Conservation (phyloP, 495 filamentous ascomycete species). For the Coniosporium apollinis region DNA sequence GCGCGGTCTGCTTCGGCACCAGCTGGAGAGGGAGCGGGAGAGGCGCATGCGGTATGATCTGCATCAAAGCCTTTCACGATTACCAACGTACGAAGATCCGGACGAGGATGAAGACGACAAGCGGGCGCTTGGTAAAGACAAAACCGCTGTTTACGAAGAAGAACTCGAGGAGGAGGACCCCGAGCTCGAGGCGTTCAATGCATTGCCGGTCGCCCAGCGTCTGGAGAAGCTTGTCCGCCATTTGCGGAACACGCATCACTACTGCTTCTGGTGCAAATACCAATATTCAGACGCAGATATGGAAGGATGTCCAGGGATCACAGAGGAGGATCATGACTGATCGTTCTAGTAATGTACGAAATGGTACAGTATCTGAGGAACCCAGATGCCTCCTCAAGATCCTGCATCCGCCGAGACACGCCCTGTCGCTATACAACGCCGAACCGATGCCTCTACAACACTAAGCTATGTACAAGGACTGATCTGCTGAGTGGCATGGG, state of each 20-base stretch:
- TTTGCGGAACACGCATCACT: slow-evolving; percentile 51
- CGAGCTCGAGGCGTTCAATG: slow-evolving; percentile 73
- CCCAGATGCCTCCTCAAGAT: too few species aligned
- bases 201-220: slow-evolving; percentile 43
- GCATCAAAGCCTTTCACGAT: slow-evolving; percentile 41
- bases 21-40: slow-evolving; percentile 54
- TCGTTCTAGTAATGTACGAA: neutral
- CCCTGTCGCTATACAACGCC: too few species aligned
- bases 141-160: too few species aligned
- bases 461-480: too few species aligned
- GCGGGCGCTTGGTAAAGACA: slow-evolving; percentile 31
- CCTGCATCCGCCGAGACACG: too few species aligned
- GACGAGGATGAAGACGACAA: slow-evolving; percentile 40
- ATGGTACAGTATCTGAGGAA: too few species aligned
- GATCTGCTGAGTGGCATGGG: too few species aligned
- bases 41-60: slow-evolving; percentile 51
- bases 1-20: slow-evolving; percentile 50
- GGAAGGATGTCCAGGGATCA: slow-evolving; percentile 79
- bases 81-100: slow-evolving; percentile 34
- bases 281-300: slow-evolving; percentile 50
- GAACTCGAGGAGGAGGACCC: slow-evolving; percentile 70
- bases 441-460: too few species aligned
- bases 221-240: slow-evolving; percentile 46
- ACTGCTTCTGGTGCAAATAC: slow-evolving; percentile 97
- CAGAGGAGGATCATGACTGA: slow-evolving; percentile 85